Evolutionary conservation across 2,329 filamentous ascomycete genomes (phyloP).

Genomic region (Aspergillus neoniger): DNA sequence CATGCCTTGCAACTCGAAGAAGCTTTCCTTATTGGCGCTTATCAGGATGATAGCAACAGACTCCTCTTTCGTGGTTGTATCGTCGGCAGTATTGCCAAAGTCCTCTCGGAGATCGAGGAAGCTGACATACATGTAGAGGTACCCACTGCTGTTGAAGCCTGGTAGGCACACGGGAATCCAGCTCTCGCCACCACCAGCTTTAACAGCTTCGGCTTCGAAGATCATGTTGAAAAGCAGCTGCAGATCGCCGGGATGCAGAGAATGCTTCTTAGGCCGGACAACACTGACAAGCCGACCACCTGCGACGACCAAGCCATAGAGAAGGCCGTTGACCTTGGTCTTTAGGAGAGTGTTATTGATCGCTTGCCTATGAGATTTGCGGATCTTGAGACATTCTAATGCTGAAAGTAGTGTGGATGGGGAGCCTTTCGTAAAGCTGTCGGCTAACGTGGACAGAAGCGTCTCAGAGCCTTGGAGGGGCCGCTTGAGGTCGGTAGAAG

Average conservation of each 20-base stretch:
- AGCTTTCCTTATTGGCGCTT: slow-evolving; percentile 88
- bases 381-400: slow-evolving; percentile 87
- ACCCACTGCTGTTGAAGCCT: slow-evolving; percentile 95
- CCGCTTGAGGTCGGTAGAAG: slow-evolving; percentile 88
- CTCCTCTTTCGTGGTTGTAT: slow-evolving; percentile 59
- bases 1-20: slow-evolving; percentile 82
- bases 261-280: slow-evolving; percentile 89
- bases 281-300: slow-evolving; percentile 93
- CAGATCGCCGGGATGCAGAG: slow-evolving; percentile 89
- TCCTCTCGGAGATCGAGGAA: slow-evolving; percentile 71
- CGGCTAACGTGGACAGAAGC: slow-evolving; percentile 85
- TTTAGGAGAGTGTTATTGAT: slow-evolving; percentile 90
- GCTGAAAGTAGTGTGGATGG: slow-evolving; percentile 85
- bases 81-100: slow-evolving; percentile 44
- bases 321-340: slow-evolving; percentile 71
- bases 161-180: slow-evolving; percentile 97
- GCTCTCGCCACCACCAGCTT: slow-evolving; percentile 89
- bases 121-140: slow-evolving; percentile 98
- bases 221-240: slow-evolving; percentile 99
- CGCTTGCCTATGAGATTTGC: slow-evolving; percentile 79
- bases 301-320: slow-evolving; percentile 92
- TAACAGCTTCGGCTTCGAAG: slow-evolving; percentile 90
- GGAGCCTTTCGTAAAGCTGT: slow-evolving; percentile 92
- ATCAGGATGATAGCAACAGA: slow-evolving; percentile 89
- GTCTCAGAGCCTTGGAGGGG: slow-evolving; percentile 90